Evolutionary conservation across 2,329 filamentous ascomycete species (phyloP).

Genomic region (Aspergillus floridensis): DNA sequence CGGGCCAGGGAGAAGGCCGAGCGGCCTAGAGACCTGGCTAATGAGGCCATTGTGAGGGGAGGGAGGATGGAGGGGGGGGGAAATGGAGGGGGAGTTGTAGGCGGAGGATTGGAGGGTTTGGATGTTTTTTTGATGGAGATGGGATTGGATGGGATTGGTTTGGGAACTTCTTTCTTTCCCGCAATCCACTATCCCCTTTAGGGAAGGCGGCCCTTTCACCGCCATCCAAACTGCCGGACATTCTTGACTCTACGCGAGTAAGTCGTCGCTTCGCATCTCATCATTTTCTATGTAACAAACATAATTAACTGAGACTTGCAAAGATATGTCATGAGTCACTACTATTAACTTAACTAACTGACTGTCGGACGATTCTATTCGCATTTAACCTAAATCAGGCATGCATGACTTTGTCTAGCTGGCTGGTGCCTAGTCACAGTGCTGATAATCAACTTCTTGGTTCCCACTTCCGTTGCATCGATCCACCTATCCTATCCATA

Average conservation of each 20-base stretch:
- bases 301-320: no score
- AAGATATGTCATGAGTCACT: no score
- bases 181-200: constrained; percentile 21
- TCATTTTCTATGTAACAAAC: no score
- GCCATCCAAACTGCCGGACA: not conserved
- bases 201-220: constrained; percentile 3
- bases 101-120: constrained; percentile 16
- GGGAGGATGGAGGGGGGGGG: constrained; percentile 14
- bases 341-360: no score
- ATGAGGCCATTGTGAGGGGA: constrained; percentile 38
- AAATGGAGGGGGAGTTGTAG: constrained; percentile 10
- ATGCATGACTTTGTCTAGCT: not conserved
- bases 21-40: constrained; percentile 39
- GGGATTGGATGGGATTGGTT: constrained; percentile 7
- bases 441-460: not conserved
- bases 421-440: not conserved
- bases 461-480: no score
- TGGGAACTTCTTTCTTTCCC: no score
- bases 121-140: not conserved
- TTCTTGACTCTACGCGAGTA: not conserved
- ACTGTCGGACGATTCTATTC: no score
- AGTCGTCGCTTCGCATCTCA: no score
- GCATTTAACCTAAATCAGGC: not conserved
- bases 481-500: not conserved
- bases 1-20: constrained; percentile 33